Evolutionary conservation across 345 rosid genomes (phyloP), one percentile per base, ranked within the genome.

Genomic region (Rubroshorea leprosula): DNA sequence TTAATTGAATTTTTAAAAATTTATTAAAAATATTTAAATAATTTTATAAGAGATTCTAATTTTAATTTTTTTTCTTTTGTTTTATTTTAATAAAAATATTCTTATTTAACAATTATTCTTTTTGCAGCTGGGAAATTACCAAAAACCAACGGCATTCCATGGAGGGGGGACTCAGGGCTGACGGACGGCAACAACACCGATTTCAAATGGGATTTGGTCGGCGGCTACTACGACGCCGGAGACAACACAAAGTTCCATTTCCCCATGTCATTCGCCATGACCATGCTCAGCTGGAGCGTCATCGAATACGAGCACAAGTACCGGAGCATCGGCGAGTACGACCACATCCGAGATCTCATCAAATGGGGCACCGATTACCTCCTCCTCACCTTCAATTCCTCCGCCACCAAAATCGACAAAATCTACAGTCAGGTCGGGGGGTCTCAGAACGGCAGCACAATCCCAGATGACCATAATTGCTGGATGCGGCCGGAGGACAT

Each of bases 201-300:
- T 44, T 35, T 73, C 0, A 74, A 76, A 18, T 74, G 75, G 55
- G 91, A 89, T 17, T 68, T 87, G 8, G 87, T 80, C 2, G 96
- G 97, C 38, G 97, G 97, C 0, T 90, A 85, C 47, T 90, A 90
- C 53, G 96, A 90, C 24, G 97, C 91, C 0, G 96, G 97, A 60
- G 91, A 80, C 61, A 85, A 80, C 49, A 48, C 23, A 21, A 90
- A 90, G 76, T 90, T 83, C 67, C 82, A 90, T 75, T 87, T 90
- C 66, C 97, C 96, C 6, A 85, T 87, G 96, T 80, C 97, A 19
- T 90, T 69, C 61, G 65, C 94, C 55, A 87, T 87, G 87, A 83
- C 97, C 4, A 80, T 90, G 96, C 72, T 90, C 20, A 90, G 97
- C 68, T 90, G 97, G 97, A 90, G 97, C 66, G 77, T 83, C 9